Base-by-base conservation (phyloP, 441 rosid genomes). In the Isatis lusitanica region DNA sequence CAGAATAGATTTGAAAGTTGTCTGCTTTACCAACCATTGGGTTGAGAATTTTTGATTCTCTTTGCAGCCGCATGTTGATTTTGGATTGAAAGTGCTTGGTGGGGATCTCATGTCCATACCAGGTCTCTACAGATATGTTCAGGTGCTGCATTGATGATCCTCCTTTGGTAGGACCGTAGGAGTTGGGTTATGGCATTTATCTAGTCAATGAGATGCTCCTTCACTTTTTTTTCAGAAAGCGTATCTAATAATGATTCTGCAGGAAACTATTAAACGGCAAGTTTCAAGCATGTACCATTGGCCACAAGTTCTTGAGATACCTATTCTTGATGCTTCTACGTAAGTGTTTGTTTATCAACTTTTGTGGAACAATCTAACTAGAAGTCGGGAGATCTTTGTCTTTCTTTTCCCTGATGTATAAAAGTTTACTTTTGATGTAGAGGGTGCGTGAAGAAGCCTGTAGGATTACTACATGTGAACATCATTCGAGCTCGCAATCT, bases 21-120 rank as follows among this genome's bases (percentile, higher is more conserved):
- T 43, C 24, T 77, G 62, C 11, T 57, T 12, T 66, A 35, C 31
- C 12, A 10, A 62, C n/a, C 48, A 61, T 51, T 44, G 16, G 13
- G 55, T 4, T 15, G 9, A 21, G 58, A 18, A 30, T 9, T 11
- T 76, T 47, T 31, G 26, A 40, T 64, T 78, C 56, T 77, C 28
- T 78, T 52, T 80, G 79, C 91, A 94, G 98, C 98, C 98, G 9
- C 85, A 88, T 46, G 85, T 92, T 40, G 98, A 92, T 80, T 94
- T 94, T 48, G 98, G 98, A 81, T 63, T 92, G 70, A 86, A 84
- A 77, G 60, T 94, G 66, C 83, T 90, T 48, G 97, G 98, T 78
- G 98, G 93, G 33, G 98, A 94, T 82, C 66, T 92, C 66, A 94
- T 94, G 97, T 89, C 98, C 40, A 89, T 94, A 72, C 97, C 97